Evolutionary conservation across 2,329 filamentous ascomycete species (phyloP).

Genomic region (Cytospora mali): DNA sequence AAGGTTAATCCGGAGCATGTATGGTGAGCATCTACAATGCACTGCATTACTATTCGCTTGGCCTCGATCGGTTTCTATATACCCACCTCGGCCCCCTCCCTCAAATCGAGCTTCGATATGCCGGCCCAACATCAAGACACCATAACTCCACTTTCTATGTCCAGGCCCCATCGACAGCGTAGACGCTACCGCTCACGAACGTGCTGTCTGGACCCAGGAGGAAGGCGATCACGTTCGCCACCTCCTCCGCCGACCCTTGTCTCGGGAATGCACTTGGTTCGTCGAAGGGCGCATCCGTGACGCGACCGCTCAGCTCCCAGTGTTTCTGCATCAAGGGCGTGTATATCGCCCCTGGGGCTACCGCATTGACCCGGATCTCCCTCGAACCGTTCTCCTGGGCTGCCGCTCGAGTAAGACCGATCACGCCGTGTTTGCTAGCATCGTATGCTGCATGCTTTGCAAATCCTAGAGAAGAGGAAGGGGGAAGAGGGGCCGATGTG

Average conservation of each 20-base stretch:
- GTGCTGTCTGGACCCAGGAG: conserved; percentile 50
- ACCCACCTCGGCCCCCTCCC: not conserved
- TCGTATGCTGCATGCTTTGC: conserved; percentile 43
- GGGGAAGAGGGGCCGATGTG: not conserved
- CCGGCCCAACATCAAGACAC: not conserved
- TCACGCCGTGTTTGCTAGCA: conserved; percentile 42
- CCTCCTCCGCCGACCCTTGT: conserved; percentile 51
- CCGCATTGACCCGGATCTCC: conserved; percentile 50
- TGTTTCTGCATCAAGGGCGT: conserved; percentile 53
- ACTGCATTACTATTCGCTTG: not conserved
- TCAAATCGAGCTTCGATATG: not conserved
- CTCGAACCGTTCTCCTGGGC: conserved; percentile 45
- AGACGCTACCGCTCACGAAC: conserved; percentile 50
- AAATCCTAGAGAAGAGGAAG: conserved; percentile 38
- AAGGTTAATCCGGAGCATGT: conserved; percentile 83
- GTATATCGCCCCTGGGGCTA: conserved; percentile 52
- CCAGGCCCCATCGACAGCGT: conserved; percentile 51
- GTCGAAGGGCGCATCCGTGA: conserved; percentile 44
- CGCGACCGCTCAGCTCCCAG: conserved; percentile 41
- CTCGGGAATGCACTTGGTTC: conserved; percentile 47
- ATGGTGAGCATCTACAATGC: conserved; percentile 62
- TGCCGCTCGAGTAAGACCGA: conserved; percentile 41
- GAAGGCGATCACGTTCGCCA: conserved; percentile 50
- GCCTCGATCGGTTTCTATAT: not conserved
- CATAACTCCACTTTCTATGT: conserved; percentile 2